Base-by-base conservation (phyloP, 1,139 yeast genomes). In the Candida gigantensis region DNA sequence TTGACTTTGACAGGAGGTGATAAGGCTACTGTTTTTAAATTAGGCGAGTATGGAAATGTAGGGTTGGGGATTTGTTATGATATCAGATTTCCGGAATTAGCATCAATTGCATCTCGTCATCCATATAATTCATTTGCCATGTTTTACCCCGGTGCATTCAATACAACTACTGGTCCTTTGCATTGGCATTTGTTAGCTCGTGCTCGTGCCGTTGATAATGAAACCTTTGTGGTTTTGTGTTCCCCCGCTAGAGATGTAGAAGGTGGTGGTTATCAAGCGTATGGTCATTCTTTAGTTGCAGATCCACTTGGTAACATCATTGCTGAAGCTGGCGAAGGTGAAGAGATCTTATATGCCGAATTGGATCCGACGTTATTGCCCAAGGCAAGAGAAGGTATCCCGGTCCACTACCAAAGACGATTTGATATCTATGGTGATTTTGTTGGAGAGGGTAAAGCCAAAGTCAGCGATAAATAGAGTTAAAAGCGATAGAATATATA, bases 51-150 rank as follows among this genome's bases (percentile, higher is more conserved):
- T 51, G 96, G 96, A 30, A 81, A 74, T 41, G 78, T 86, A 21
- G 97, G 97, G 1, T 72, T 89, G 39, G 97, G 95, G 6, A 89
- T 90, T 48, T 88, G 97, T 60, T 90, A 90, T 58, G 97, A 90
- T 55, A 79, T 90, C 49, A 70, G 97, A 47, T 90, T 90, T 67
- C 96, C 95, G 1, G 97, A 90, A 58, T 70, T 89, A 46, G 95
- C 97, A 2, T 75, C 81, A 49, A 72, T 83, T 15, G 89, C 95
- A 6, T 80, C 95, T 3, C 75, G 97, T 46, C 58, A 67, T 25
- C 76, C 80, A n/a, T 47, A 62, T 41, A 79, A 79, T 40, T 81
- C 95, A 0, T 88, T 88, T 62, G 95, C 94, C 24, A 84, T 89
- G 92, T 72, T 88, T 36, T 89, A 88, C 49, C 97, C 97, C 0